Evolutionary conservation across 768 basidiomycete genomes (phyloP).

Genomic region (Boletus tylopilopsis): DNA sequence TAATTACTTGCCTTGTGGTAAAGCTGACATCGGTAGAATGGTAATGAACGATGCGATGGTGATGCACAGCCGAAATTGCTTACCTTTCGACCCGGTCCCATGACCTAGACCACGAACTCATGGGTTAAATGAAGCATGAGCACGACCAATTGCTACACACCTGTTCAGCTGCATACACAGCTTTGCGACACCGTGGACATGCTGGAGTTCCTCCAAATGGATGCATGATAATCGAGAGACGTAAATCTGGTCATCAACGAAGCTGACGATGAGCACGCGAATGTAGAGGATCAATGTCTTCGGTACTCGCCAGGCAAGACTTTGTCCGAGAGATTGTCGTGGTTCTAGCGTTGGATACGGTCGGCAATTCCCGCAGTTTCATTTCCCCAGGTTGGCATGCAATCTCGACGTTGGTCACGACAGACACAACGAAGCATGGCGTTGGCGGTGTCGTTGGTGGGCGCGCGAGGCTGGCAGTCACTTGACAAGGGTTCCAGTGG

Average conservation of each 20-base stretch:
- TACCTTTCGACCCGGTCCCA: slow-evolving; percentile 89
- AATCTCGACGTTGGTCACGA: background rate
- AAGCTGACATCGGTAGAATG: slow-evolving; percentile 40
- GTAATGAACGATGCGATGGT: background rate
- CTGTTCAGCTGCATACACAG: slow-evolving; percentile 89
- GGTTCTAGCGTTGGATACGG: background rate
- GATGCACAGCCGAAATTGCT: slow-evolving; percentile 20
- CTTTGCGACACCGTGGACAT: slow-evolving; percentile 72
- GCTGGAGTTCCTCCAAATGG: slow-evolving; percentile 67
- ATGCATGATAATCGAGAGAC: slow-evolving; percentile 45
- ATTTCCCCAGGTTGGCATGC: background rate
- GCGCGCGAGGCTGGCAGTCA: too few relatives aligned
- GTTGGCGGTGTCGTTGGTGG: background rate
- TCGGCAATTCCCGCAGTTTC: slow-evolving; percentile 21
- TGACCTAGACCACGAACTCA: slow-evolving; percentile 43
- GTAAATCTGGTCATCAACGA: slow-evolving; percentile 3
- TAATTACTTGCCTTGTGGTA: slow-evolving; percentile 65
- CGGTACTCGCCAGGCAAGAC: slow-evolving; percentile 11
- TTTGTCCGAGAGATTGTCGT: background rate
- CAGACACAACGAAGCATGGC: background rate
- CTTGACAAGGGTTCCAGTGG: too few relatives aligned
- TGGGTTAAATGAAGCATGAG: background rate
- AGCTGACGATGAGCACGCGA: slow-evolving; percentile 2
- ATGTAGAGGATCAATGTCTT: background rate
- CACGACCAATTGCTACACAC: slow-evolving; percentile 34